Percentiles rank a stretch among this genome's conserved stretches.
phyloP scores from a whole-genome alignment of 495 filamentous ascomycete genomes.

The Aspergillus steynii region DNA sequence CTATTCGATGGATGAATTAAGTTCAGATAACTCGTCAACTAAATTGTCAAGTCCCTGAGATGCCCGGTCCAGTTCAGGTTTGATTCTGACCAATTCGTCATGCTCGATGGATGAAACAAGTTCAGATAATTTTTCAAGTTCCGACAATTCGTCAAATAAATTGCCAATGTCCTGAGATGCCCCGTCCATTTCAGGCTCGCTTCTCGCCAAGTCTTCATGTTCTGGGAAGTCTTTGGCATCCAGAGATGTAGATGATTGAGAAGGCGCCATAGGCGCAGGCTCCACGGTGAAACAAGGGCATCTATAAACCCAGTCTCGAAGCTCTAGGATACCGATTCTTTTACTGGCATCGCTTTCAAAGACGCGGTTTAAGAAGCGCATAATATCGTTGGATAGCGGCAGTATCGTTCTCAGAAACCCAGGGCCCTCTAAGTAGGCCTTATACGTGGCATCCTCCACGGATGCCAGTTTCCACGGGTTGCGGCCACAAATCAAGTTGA shows the following conservation, averaged over 20 bases:
- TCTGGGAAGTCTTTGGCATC: too few relatives aligned
- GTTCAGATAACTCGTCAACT: too few relatives aligned
- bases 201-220: too few relatives aligned
- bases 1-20: too few relatives aligned
- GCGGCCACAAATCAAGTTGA: conserved; percentile 95
- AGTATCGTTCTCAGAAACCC: conserved; percentile 91
- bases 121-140: too few relatives aligned
- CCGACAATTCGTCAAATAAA: too few relatives aligned
- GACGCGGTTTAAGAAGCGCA: conserved; percentile 81
- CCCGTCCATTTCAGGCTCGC: too few relatives aligned
- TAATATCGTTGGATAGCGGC: conserved; percentile 85
- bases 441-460: conserved; percentile 90
- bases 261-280: conserved; percentile 31
- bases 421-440: conserved; percentile 80
- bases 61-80: too few relatives aligned
- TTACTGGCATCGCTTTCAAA: conserved; percentile 87
- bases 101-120: too few relatives aligned
- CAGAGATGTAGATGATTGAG: background rate
- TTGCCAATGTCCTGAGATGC: too few relatives aligned
- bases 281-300: conserved; percentile 73
- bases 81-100: too few relatives aligned
- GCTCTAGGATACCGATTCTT: conserved; percentile 80
- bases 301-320: conserved; percentile 70
- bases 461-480: conserved; percentile 98
- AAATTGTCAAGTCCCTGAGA: too few relatives aligned